These are phyloP conservation scores for Gypsophila paniculata DNA, from an alignment of 179 eudicot genomes.

Conservation along the genomic window DNA sequence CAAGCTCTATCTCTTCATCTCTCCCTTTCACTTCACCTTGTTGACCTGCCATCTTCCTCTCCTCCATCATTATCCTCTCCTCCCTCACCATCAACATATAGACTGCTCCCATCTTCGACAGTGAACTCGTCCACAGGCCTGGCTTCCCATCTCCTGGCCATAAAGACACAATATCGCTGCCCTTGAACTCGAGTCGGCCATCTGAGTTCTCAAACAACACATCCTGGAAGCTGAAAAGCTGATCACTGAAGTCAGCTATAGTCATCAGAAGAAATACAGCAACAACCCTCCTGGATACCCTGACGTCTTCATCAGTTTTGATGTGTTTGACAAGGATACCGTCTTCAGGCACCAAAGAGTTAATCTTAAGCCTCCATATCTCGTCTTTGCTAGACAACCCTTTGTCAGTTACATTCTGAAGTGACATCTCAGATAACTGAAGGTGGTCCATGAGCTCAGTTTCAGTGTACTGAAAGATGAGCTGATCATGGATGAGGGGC, in stretches of 20 bases:
- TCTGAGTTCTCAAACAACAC: conserved; percentile 51
- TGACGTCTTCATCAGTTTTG: conserved; percentile 65
- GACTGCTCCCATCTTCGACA: conserved; percentile 74
- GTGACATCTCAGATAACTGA: conserved; percentile 33
- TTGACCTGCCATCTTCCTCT: conserved; percentile 24
- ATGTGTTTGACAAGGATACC: conserved; percentile 71
- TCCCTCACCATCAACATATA: conserved; percentile 59
- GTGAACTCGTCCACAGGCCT: conserved; percentile 71
- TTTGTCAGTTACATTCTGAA: conserved; percentile 29
- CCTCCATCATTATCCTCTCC: conserved; percentile 47
- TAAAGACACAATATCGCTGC: conserved; percentile 41
- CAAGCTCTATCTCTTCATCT: conserved; percentile 67
- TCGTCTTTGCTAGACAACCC: conserved; percentile 32
- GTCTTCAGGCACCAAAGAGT: conserved; percentile 47
- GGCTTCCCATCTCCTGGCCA: conserved; percentile 96
- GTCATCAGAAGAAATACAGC: conserved; percentile 78
- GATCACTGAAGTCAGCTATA: conserved; percentile 92
- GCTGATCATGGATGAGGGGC: conserved; percentile 56
- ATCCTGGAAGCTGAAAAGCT: conserved; percentile 71
- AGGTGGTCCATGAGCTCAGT: conserved; percentile 57
- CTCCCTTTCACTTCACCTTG: conserved; percentile 17
- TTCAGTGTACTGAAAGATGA: conserved; percentile 52
- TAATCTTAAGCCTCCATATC: conserved; percentile 65
- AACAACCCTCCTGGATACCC: conserved; percentile 58
- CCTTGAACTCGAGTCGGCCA: conserved; percentile 58